phyloP scores from a whole-genome alignment of 225 moss, liverwort and hornwort species.

The Rhytidiadelphus loreus region DNA sequence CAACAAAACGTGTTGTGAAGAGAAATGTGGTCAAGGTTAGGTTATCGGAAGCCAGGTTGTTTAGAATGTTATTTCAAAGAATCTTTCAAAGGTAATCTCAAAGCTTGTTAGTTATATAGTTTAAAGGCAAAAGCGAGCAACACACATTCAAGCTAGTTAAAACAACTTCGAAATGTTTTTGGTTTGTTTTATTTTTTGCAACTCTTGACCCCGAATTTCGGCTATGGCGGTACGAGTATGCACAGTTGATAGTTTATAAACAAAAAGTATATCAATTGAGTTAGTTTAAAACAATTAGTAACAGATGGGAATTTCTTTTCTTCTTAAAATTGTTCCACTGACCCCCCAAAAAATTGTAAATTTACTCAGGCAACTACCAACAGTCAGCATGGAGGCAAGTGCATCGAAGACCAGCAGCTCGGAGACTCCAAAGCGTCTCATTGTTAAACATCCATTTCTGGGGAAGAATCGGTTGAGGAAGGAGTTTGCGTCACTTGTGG shows the following conservation, averaged over 20 bases:
- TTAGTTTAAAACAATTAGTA: not conserved
- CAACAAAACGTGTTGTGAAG: too few relatives aligned
- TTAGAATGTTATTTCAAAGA: not conserved
- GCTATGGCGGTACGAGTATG: accelerated
- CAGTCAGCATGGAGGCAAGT: not conserved
- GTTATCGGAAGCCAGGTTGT: accelerated
- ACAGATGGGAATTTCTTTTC: too few relatives aligned
- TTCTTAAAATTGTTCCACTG: too few relatives aligned
- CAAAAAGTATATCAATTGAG: not conserved
- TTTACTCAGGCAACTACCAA: not conserved
- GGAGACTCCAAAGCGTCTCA: too few relatives aligned
- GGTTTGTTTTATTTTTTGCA: accelerated
- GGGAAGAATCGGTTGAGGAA: too few relatives aligned
- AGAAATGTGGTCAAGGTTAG: accelerated
- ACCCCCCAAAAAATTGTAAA: not conserved
- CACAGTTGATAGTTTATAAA: not conserved
- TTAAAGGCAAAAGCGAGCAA: accelerated
- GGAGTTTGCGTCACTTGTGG: too few relatives aligned
- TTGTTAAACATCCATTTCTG: too few relatives aligned
- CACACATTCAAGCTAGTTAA: not conserved
- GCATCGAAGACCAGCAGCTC: not conserved
- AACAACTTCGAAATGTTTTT: not conserved
- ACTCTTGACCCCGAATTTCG: too few relatives aligned
- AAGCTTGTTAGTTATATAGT: not conserved
- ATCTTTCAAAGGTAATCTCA: too few relatives aligned